phyloP scores from a whole-genome alignment of 805 yeast genomes.

The Vanderwaltozyma tropicalis region DNA sequence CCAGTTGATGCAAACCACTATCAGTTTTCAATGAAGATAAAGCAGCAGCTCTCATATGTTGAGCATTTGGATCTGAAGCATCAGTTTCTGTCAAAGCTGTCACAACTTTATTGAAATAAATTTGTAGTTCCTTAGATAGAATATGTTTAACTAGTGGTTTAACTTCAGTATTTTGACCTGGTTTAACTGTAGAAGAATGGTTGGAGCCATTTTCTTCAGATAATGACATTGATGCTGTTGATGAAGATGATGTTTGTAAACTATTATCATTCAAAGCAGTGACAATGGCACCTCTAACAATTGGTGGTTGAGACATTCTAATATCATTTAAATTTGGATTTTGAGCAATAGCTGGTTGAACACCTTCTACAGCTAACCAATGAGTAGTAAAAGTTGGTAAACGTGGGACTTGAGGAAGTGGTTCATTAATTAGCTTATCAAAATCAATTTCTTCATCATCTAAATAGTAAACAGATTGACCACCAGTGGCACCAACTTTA shows the following conservation, averaged over 20 bases:
- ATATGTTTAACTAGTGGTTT: slow-evolving; percentile 94
- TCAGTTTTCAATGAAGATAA: slow-evolving; percentile 76
- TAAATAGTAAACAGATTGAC: slow-evolving; percentile 84
- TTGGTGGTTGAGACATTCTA: slow-evolving; percentile 56
- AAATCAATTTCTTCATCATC: slow-evolving; percentile 91
- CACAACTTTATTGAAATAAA: slow-evolving; percentile 84
- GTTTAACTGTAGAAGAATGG: slow-evolving; percentile 28
- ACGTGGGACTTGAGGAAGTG: slow-evolving; percentile 90
- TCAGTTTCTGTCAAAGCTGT: slow-evolving; percentile 59
- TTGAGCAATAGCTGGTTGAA: slow-evolving; percentile 95
- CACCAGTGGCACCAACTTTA: slow-evolving; percentile 83
- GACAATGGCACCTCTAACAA: slow-evolving; percentile 73
- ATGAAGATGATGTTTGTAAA: slow-evolving; percentile 21
- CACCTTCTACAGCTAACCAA: slow-evolving; percentile 98
- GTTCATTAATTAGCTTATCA: slow-evolving; percentile 86
- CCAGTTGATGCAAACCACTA: slow-evolving; percentile 92
- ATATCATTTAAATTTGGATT: slow-evolving; percentile 78
- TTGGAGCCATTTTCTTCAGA: slow-evolving; percentile 17
- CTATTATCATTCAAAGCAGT: slow-evolving; percentile 46
- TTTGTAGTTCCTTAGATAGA: slow-evolving; percentile 82
- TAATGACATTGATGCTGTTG: slow-evolving; percentile 5
- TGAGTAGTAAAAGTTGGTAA: slow-evolving; percentile 87
- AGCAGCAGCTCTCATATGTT: slow-evolving; percentile 62
- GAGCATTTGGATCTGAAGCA: slow-evolving; percentile 29
- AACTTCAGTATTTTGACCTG: slow-evolving; percentile 44